Evolutionary conservation across 148 eudicot species (phyloP), one percentile per base, ranked within the genome.

Genomic region (Camellia granthamiana): DNA sequence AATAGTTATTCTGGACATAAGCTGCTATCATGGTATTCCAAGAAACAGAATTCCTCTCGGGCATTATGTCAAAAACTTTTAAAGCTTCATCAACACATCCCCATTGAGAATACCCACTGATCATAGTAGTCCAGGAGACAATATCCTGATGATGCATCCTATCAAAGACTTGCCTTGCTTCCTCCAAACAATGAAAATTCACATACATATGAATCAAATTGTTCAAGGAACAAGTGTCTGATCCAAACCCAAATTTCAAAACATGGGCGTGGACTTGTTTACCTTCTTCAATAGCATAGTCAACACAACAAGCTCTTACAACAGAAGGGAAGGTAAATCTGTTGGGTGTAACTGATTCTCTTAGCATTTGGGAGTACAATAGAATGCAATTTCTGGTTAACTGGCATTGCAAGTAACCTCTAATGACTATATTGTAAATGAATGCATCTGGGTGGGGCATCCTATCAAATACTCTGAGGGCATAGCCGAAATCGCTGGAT

Each of bases 1-100:
- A 89, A 59, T 78, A 80, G 55, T 86, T 82, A 38, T 82, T 84
- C 75, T 86, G 90, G 59, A 91, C 91, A 80, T 79, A 89, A 21
- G 90, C 89, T 18, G 93, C 86, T 11, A 93, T 91, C 85, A 90
- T 90, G 21, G 97, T 91, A 83, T 90, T 91, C 95, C 93, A 93
- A 83, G 90, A 64, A 77, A 84, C 91, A 54, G 90, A 80, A 64
- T 79, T 84, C 64, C 63, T 88, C 60, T 82, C 80, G 19, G 91
- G 83, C 90, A 88, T 89, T 30, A 77, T 77, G 63, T 81, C 86
- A 75, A 91, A 91, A 16, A 88, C 47, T 54, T 81, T 75, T 69
- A 62, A 81, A 44, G 95, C 97, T 23, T 90, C 90, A 67, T 87
- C 92, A 46, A 93, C 74, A 55, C 56, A 70, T 74, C 93, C 92